A percentile compares a stretch with the other conserved stretches of the same genome.
Conservation (phyloP, 768 basidiomycete species). For the Pleurotus cornucopiae region DNA sequence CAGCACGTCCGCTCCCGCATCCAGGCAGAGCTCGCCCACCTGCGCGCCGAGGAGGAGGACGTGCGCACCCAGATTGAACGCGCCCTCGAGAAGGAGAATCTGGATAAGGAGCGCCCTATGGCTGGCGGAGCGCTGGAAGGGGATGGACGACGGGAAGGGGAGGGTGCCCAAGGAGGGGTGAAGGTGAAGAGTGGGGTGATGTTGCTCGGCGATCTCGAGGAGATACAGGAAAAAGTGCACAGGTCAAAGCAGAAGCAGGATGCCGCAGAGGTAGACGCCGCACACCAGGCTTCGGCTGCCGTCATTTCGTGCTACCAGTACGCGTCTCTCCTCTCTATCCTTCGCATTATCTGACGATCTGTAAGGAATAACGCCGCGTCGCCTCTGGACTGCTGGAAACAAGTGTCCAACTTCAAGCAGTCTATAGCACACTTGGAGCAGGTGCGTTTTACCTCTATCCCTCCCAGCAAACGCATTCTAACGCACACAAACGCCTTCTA, state of each 20-base stretch:
- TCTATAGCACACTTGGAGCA: conserved; percentile 68
- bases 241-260: conserved; percentile 57
- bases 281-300: conserved; percentile 53
- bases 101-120: conserved; percentile 66
- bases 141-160: conserved; percentile 41
- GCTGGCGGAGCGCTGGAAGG: conserved; percentile 34
- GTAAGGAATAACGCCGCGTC: conserved; percentile 41
- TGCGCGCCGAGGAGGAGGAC: conserved; percentile 65
- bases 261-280: conserved; percentile 49
- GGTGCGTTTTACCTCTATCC: conserved; percentile 33
- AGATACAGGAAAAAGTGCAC: conserved; percentile 69
- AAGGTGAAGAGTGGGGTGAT: conserved; percentile 57
- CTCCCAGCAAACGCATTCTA: not conserved
- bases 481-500: no score
- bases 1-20: conserved; percentile 70
- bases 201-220: conserved; percentile 71
- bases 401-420: conserved; percentile 66
- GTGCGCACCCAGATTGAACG: conserved; percentile 71
- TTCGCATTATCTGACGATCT: not conserved
- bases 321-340: conserved; percentile 17
- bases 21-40: conserved; percentile 56
- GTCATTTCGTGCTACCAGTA: conserved; percentile 77
- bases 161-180: conserved; percentile 34
- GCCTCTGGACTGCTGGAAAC: conserved; percentile 70
- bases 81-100: conserved; percentile 84